Evolutionary conservation across 1,284 basidiomycete species (phyloP).

Genomic region (Xanthoconium separans): DNA sequence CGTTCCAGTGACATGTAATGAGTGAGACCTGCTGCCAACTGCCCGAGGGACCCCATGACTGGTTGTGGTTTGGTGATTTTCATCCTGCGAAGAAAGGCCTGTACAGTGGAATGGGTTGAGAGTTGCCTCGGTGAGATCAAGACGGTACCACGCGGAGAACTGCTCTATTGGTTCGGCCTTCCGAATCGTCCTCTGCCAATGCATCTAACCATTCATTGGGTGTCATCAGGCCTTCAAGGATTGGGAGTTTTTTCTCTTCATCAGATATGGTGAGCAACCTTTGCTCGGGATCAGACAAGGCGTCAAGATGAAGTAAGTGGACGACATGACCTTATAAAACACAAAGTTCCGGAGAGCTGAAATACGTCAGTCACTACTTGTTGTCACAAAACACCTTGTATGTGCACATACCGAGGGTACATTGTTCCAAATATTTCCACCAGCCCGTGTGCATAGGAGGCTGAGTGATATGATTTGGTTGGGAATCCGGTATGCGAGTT

Average conservation of each 20-base stretch:
- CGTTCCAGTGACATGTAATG: slow-evolving; percentile 63
- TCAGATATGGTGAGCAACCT: slow-evolving; percentile 14
- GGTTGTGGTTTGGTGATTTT: slow-evolving; percentile 59
- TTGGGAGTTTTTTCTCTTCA: slow-evolving; percentile 42
- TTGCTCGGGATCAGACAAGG: slow-evolving; percentile 8
- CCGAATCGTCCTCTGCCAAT: slow-evolving; percentile 46
- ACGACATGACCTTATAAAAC: slow-evolving; percentile 21
- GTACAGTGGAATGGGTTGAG: background rate
- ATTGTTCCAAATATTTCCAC: slow-evolving; percentile 19
- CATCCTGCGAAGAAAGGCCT: slow-evolving; percentile 54
- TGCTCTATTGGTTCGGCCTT: slow-evolving; percentile 62
- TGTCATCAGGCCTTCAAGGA: slow-evolving; percentile 61
- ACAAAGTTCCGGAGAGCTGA: slow-evolving; percentile 13
- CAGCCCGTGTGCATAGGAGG: slow-evolving; percentile 71
- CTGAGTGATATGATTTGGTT: slow-evolving; percentile 65
- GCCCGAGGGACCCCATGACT: slow-evolving; percentile 65
- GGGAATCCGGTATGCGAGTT: slow-evolving; percentile 66
- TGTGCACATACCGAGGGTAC: slow-evolving; percentile 24
- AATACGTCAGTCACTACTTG: background rate
- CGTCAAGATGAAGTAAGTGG: background rate
- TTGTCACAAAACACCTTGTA: background rate
- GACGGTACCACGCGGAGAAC: slow-evolving; percentile 50
- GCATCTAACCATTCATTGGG: slow-evolving; percentile 59
- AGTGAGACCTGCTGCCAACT: slow-evolving; percentile 71
- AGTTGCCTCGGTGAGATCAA: background rate